Conservation (phyloP, 768 basidiomycete species). For the Boletus sp. region DNA sequence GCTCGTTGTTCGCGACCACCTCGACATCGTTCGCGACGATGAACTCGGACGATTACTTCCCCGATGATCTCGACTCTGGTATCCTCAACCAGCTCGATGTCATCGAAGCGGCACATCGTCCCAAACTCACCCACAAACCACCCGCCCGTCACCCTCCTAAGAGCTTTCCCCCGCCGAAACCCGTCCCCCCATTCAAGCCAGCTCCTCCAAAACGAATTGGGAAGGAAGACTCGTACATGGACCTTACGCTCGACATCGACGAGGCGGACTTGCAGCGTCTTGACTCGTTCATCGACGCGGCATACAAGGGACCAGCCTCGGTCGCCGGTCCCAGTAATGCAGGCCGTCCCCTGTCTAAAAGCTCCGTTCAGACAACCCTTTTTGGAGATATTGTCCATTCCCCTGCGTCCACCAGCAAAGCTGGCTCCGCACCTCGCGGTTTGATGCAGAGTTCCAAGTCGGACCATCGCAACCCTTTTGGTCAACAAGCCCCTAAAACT, state of each 20-base stretch:
- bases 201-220: constrained; percentile 16
- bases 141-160: constrained; percentile 1
- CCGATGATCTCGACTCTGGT: constrained; percentile 60
- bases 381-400: constrained; percentile 55
- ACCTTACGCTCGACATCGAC: constrained; percentile 56
- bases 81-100: constrained; percentile 61
- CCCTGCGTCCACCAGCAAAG: constrained; percentile 30
- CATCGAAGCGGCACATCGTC: constrained; percentile 59
- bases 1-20: background rate
- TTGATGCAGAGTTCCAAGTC: constrained; percentile 44
- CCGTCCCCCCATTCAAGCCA: constrained; percentile 15
- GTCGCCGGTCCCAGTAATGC: constrained; percentile 37
- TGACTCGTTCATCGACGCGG: constrained; percentile 49
- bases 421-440: constrained; percentile 26
- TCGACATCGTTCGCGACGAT: constrained; percentile 34
- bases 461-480: constrained; percentile 39
- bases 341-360: constrained; percentile 29
- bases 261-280: constrained; percentile 51
- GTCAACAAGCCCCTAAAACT: constrained; percentile 56
- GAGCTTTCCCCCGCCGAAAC: constrained; percentile 9
- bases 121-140: constrained; percentile 13
- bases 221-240: constrained; percentile 47
- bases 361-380: constrained; percentile 61
- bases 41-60: constrained; percentile 78
- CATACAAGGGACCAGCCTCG: constrained; percentile 40